Evolutionary conservation across 495 filamentous ascomycete species (phyloP).

Genomic region (Lasiosphaeriaceae sp.): DNA sequence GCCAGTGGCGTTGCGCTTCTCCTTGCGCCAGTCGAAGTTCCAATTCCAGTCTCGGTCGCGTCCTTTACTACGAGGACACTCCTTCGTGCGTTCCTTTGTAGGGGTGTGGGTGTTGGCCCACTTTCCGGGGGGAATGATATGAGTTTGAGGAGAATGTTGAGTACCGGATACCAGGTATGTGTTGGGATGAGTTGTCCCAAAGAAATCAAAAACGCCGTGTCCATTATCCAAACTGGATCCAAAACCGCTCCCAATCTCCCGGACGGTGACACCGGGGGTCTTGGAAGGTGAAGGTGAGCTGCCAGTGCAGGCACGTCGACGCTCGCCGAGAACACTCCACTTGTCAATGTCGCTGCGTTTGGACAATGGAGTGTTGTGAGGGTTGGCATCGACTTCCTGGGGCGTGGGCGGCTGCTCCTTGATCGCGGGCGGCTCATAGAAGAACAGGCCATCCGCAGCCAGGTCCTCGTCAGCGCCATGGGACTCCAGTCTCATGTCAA

Average conservation of each 20-base stretch:
- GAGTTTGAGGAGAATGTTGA: conserved; percentile 13
- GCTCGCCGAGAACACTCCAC: conserved; percentile 81
- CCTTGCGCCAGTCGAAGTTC: conserved; percentile 62
- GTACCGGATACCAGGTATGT: conserved; percentile 25
- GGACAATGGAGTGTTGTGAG: conserved; percentile 47
- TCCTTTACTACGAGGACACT: conserved; percentile 45
- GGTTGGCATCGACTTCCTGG: no score
- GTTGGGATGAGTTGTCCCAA: conserved; percentile 19
- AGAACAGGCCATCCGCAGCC: conserved; percentile 63
- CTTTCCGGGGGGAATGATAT: conserved; percentile 16
- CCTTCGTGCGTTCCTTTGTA: conserved; percentile 45
- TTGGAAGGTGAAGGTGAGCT: conserved; percentile 35
- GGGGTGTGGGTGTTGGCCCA: conserved; percentile 16
- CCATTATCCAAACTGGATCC: conserved; percentile 31
- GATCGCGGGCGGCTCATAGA: conserved; percentile 56
- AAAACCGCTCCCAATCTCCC: conserved; percentile 24
- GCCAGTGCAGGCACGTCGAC: conserved; percentile 62
- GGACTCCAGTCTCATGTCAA: conserved; percentile 36
- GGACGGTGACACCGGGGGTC: conserved; percentile 40
- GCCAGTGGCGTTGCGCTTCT: conserved; percentile 61
- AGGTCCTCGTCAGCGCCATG: conserved; percentile 53
- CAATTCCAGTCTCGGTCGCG: conserved; percentile 52
- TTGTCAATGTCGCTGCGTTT: conserved; percentile 65
- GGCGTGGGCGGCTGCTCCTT: conserved; percentile 31
- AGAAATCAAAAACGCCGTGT: conserved; percentile 32